Evolutionary conservation across 139 green algal genomes (phyloP), one percentile per base, ranked within the genome.

Genomic region (Astrephomene gubernaculifera): DNA sequence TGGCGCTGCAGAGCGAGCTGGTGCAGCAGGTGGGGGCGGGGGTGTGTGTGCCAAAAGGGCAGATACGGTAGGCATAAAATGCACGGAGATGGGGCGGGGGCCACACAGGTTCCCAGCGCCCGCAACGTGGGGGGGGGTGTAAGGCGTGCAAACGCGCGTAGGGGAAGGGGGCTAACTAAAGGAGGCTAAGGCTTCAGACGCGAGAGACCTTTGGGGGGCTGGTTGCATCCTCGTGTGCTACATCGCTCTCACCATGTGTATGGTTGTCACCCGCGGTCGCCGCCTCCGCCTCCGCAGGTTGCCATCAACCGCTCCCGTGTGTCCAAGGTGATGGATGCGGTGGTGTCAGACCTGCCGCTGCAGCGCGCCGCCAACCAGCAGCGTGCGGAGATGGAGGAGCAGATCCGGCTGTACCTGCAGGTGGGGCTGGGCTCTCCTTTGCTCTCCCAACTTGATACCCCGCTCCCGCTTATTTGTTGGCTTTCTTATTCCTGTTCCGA

Each of bases 1-100:
- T 98, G 41, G 89, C 94, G 0, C 82, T 96, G 53, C 94, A 96
- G 87, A 89, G 71, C 64, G 89, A 89, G 64, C 72, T 88, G 67
- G 68, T 86, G 53, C 86, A 90, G 70, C 89, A 89, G 86, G 74
- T 87, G 35, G n/a, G 60, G 21, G 31, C 31, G 45, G 5, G 64
- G n/a, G 31, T n/a, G 35, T 21, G 35, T 38, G 38, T 38, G 3
- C 27, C 10, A 39, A 39, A 25, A 39, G 41, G 68, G 19, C 3
- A 22, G 38, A 14, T 31, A 2, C 22, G 65, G 65, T 12, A 49
- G 54, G 60, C n/a, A n/a, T n/a, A n/a, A n/a, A n/a, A n/a, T n/a
- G n/a, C n/a, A n/a, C n/a, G n/a, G n/a, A n/a, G n/a, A n/a, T n/a
- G n/a, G n/a, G n/a, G n/a, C n/a, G n/a, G n/a, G n/a, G n/a, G n/a